Conservation (phyloP, 2,329 filamentous ascomycete genomes). For the Basipetospora chlamydospora region DNA sequence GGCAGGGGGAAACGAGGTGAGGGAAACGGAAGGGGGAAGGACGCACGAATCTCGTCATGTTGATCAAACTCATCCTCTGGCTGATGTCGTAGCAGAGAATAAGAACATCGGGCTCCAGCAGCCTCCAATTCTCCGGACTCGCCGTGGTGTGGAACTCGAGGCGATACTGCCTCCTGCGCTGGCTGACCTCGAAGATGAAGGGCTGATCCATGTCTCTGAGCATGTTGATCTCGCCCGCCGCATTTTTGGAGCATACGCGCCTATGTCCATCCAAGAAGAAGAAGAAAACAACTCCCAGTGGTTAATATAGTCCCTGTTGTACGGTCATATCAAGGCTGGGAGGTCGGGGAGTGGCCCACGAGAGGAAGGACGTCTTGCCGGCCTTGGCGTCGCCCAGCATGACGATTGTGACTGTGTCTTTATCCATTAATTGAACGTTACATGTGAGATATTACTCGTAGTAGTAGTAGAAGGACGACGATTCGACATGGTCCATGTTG, state of each 20-base stretch:
- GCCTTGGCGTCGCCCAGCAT: slow-evolving; percentile 44
- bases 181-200: slow-evolving; percentile 40
- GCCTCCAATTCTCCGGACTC: slow-evolving; percentile 41
- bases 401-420: slow-evolving; percentile 35
- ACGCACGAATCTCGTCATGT: slow-evolving; percentile 41
- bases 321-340: no score
- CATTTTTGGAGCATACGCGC: slow-evolving; percentile 33
- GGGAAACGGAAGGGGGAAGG: background rate
- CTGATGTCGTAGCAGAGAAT: slow-evolving; percentile 49
- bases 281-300: slow-evolving; percentile 1
- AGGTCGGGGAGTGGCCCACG: no score
- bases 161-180: slow-evolving; percentile 24
- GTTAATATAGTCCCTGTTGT: no score
- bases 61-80: slow-evolving; percentile 40
- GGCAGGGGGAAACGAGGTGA: background rate
- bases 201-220: slow-evolving; percentile 46
- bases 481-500: slow-evolving; percentile 1
- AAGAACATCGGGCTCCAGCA: slow-evolving; percentile 42
- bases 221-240: slow-evolving; percentile 27
- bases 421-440: no score
- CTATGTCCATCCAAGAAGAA: slow-evolving; percentile 17
- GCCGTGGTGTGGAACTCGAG: slow-evolving; percentile 48
- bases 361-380: slow-evolving; percentile 47
- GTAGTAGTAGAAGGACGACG: no score
- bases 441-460: no score